Evolutionary conservation across 2,329 filamentous ascomycete species (phyloP).

Genomic region (Zymoseptoria crescenta): DNA sequence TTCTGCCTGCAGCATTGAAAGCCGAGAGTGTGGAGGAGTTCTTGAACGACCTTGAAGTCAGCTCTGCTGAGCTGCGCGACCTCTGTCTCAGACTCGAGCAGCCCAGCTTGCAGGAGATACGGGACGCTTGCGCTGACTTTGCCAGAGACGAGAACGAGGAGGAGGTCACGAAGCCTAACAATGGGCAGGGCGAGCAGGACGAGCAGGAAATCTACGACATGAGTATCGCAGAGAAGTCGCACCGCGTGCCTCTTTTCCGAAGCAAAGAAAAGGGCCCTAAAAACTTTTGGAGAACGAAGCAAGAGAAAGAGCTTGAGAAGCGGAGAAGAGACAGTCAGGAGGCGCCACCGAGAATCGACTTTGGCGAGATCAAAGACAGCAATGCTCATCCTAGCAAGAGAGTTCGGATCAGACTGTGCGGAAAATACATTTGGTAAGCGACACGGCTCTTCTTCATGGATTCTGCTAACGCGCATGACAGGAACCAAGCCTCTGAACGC

Average conservation of each 20-base stretch:
- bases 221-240: conserved; percentile 2
- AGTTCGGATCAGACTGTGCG: conserved; percentile 42
- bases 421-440: conserved; percentile 38
- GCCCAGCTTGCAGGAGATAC: conserved; percentile 42
- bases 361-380: conserved; percentile 32
- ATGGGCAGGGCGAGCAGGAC: conserved; percentile 22
- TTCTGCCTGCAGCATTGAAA: conserved; percentile 40
- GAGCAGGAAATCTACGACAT: conserved; percentile 13
- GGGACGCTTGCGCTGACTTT: conserved; percentile 46
- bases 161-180: conserved; percentile 22
- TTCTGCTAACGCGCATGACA: not conserved
- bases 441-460: not conserved
- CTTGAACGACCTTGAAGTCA: conserved; percentile 36
- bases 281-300: conserved; percentile 25
- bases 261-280: not conserved
- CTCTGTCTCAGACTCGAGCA: conserved; percentile 43
- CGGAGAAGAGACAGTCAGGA: conserved; percentile 4
- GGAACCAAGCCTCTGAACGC: conserved; percentile 42
- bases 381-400: conserved; percentile 30
- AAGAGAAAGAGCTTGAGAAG: conserved; percentile 27
- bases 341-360: conserved; percentile 22
- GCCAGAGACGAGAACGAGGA: conserved; percentile 34
- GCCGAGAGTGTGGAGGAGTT: conserved; percentile 41
- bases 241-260: not conserved
- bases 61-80: conserved; percentile 38